Percentiles rank a stretch among this genome's conserved stretches.
Conservation (phyloP, 2,329 filamentous ascomycete genomes). For the Fusarium xyrophilum region DNA sequence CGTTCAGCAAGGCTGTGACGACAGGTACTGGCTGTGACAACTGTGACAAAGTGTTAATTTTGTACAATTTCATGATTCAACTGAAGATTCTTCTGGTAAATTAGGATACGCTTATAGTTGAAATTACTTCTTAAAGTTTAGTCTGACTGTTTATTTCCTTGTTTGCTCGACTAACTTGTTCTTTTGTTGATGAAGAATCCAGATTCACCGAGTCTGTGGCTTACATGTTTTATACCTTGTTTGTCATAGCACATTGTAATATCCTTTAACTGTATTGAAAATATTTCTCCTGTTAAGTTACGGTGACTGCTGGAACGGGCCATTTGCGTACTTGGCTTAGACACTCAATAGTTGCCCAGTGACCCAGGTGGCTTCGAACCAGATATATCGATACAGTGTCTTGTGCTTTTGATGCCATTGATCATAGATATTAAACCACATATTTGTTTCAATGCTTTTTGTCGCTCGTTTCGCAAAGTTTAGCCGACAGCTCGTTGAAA, state of each 20-base stretch:
- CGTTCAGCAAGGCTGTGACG: neutral
- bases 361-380: neutral
- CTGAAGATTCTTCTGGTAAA: neutral
- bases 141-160: neutral
- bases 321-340: neutral
- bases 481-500: neutral
- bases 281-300: neutral
- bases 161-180: neutral
- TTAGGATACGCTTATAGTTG: neutral
- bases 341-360: neutral
- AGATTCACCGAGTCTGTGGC: neutral
- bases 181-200: neutral
- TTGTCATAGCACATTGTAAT: neutral
- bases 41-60: neutral
- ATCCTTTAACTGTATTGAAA: neutral
- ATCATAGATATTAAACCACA: neutral
- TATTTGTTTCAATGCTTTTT: neutral
- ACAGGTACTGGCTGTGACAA: neutral
- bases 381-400: neutral
- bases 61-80: neutral
- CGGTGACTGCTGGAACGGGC: neutral
- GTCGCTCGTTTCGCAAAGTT: neutral
- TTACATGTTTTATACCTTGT: neutral
- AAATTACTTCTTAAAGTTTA: neutral
- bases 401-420: too few relatives aligned